phyloP scores from a whole-genome alignment of 73 alveolate genomes.

The Paraurostyla sp. region DNA sequence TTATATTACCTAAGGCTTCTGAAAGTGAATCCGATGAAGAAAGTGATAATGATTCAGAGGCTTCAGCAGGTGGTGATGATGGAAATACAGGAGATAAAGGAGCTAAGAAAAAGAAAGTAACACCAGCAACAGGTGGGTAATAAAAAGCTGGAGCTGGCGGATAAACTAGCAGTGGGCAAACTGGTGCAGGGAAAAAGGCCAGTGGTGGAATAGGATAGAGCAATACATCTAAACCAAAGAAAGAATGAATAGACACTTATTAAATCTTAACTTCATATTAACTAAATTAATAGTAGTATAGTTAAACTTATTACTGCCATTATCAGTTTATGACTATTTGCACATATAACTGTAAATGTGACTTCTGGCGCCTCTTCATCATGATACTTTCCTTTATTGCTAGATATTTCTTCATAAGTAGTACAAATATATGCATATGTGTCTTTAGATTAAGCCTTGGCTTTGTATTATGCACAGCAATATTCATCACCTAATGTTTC shows the following conservation, averaged over 20 bases:
- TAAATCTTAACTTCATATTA: too few species aligned
- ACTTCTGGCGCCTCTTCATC: neutral
- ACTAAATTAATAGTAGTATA: too few species aligned
- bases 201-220: too few species aligned
- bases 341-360: neutral
- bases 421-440: conserved; percentile 32
- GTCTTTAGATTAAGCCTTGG: neutral
- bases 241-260: too few species aligned
- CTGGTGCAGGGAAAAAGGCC: too few species aligned
- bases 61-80: conserved; percentile 1
- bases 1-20: conserved; percentile 65
- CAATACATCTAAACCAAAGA: too few species aligned
- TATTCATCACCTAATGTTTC: neutral
- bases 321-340: too few species aligned
- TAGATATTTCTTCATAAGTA: neutral
- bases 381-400: neutral
- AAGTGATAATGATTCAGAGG: conserved; percentile 58
- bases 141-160: too few species aligned
- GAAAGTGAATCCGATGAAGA: conserved; percentile 80
- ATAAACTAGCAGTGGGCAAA: neutral
- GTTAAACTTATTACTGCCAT: too few species aligned
- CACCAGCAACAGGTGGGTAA: too few species aligned
- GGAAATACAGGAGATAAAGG: neutral
- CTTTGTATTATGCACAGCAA: conserved; percentile 25
- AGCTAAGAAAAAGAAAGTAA: neutral